Conservation (phyloP, 306 rosid genomes). For the Trichosanthes cucumerina region DNA sequence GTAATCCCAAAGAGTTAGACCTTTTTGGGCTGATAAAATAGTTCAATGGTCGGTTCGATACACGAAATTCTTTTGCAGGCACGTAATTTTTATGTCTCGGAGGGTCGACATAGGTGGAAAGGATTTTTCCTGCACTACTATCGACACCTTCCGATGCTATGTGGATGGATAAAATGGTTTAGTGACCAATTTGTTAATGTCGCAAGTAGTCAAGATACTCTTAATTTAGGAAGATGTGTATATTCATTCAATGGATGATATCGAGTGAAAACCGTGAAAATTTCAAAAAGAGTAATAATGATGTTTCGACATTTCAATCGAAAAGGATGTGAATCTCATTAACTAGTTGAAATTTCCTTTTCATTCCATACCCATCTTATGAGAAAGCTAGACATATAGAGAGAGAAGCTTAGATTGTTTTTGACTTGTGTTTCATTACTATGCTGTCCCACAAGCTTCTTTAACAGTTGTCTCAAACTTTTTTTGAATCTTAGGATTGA, state of each 20-base stretch:
- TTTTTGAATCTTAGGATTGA: slow-evolving; percentile 47
- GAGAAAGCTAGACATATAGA: background rate
- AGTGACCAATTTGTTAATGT: background rate
- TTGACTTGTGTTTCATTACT: background rate
- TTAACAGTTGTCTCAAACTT: background rate
- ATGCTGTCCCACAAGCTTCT: background rate
- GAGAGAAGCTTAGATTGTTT: background rate
- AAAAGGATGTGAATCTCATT: background rate
- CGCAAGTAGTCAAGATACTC: background rate
- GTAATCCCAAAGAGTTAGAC: background rate
- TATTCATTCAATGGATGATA: background rate
- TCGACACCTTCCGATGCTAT: background rate
- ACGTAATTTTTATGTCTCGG: background rate
- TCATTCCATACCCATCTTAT: background rate
- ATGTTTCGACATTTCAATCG: background rate
- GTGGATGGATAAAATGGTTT: background rate
- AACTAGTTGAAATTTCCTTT: background rate
- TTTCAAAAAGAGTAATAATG: background rate
- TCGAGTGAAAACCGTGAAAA: background rate
- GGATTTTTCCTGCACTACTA: background rate
- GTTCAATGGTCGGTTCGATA: background rate
- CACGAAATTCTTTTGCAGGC: background rate
- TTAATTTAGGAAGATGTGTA: background rate
- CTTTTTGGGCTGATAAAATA: background rate
- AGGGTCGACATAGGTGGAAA: background rate